phyloP scores from a whole-genome alignment of 345 rosid species.

The Camelina neglecta region DNA sequence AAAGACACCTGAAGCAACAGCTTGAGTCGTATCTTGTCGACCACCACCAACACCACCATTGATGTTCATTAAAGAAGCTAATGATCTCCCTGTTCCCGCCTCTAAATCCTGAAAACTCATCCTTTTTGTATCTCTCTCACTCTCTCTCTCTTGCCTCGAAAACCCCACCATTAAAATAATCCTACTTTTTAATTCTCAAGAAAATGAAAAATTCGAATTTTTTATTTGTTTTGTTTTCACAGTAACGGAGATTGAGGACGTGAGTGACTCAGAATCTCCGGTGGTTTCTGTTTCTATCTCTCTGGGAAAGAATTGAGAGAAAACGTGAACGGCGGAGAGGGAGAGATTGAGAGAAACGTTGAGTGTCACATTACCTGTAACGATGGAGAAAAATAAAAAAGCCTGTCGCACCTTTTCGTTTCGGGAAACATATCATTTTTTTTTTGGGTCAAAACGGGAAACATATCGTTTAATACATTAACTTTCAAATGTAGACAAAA shows the following conservation, averaged over 20 bases:
- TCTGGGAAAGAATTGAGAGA: conserved; percentile 25
- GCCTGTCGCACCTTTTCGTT: background rate
- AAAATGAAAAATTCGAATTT: conserved; percentile 9
- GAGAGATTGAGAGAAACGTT: no score
- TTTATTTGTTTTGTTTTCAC: background rate
- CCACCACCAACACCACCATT: conserved; percentile 57
- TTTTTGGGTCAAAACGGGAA: no score
- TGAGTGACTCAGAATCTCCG: background rate
- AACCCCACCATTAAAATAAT: conserved; percentile 16
- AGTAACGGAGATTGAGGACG: conserved; percentile 24
- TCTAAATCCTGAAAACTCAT: conserved; percentile 99
- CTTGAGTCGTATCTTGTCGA: conserved; percentile 77
- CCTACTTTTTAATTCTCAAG: background rate
- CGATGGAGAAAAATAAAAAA: background rate
- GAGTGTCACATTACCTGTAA: no score
- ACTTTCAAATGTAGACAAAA: no score
- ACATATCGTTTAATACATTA: no score
- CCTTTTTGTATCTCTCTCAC: background rate
- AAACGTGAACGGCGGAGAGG: conserved; percentile 34
- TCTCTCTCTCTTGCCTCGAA: no score
- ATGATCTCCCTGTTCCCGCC: conserved; percentile 55
- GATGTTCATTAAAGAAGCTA: conserved; percentile 50
- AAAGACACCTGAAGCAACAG: conserved; percentile 89
- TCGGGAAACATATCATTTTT: no score
- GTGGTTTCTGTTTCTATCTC: no score